These are phyloP conservation scores for Candida glaebosa DNA, from an alignment of 805 yeast genomes.

Conservation along the genomic window DNA sequence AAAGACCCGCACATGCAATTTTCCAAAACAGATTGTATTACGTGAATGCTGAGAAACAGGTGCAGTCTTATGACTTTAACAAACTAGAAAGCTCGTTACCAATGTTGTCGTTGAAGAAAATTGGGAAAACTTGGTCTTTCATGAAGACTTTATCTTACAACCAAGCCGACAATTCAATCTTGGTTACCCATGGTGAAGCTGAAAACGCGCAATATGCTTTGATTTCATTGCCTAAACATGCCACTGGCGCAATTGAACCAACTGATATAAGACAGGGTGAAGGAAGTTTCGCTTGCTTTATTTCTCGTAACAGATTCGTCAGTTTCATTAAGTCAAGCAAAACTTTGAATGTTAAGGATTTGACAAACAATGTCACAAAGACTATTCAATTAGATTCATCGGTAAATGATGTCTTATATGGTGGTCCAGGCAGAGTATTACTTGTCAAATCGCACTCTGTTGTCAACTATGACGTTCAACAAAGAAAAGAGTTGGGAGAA, in stretches of 20 bases:
- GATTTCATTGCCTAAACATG: conserved; percentile 76
- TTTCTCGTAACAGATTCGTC: conserved; percentile 92
- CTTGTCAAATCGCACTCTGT: conserved; percentile 71
- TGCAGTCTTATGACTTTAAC: conserved; percentile 72
- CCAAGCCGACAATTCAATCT: conserved; percentile 84
- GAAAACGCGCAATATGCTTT: conserved; percentile 69
- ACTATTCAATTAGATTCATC: conserved; percentile 65
- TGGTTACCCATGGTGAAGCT: conserved; percentile 76
- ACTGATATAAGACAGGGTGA: conserved; percentile 73
- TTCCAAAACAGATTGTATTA: conserved; percentile 72
- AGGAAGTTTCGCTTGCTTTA: conserved; percentile 83
- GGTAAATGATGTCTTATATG: conserved; percentile 69
- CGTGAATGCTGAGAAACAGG: conserved; percentile 80
- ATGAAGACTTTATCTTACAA: conserved; percentile 84
- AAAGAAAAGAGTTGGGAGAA: conserved; percentile 72
- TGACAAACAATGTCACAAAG: conserved; percentile 79
- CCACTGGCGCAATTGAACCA: conserved; percentile 92
- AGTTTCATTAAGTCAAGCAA: conserved; percentile 64
- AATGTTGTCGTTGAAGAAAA: conserved; percentile 74
- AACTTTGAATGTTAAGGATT: conserved; percentile 77
- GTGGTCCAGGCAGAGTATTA: conserved; percentile 81
- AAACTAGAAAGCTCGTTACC: conserved; percentile 68
- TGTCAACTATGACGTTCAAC: conserved; percentile 87
- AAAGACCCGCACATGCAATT: conserved; percentile 84
- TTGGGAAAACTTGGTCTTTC: conserved; percentile 84